Conservation (phyloP, 2,329 filamentous ascomycete species). For the Fusarium palustre region DNA sequence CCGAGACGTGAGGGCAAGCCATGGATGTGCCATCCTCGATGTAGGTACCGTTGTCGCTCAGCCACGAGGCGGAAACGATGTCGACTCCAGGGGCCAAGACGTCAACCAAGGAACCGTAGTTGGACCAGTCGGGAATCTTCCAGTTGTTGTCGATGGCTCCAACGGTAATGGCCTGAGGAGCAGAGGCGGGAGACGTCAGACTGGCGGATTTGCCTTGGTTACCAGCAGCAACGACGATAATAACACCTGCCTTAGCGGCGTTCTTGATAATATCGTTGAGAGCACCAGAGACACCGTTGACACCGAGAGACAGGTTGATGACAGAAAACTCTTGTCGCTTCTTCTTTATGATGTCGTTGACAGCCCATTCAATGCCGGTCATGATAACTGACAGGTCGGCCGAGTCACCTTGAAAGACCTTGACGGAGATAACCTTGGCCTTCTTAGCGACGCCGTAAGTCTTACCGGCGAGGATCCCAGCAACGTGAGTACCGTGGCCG, state of each 20-base stretch:
- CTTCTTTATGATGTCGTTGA: slow-evolving; percentile 57
- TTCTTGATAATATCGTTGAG: slow-evolving; percentile 63
- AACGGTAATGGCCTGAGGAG: slow-evolving; percentile 49
- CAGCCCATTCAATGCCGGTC: slow-evolving; percentile 56
- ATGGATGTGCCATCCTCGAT: slow-evolving; percentile 71
- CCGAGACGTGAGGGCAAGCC: slow-evolving; percentile 71
- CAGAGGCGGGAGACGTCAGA: slow-evolving; percentile 49
- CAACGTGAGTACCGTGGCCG: slow-evolving; percentile 59
- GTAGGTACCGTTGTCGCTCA: slow-evolving; percentile 56
- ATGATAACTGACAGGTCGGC: slow-evolving; percentile 49
- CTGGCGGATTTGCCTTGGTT: slow-evolving; percentile 55
- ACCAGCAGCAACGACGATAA: slow-evolving; percentile 66
- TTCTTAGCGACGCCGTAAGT: slow-evolving; percentile 59
- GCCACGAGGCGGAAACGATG: slow-evolving; percentile 62
- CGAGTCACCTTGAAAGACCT: slow-evolving; percentile 55
- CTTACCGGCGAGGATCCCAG: slow-evolving; percentile 52
- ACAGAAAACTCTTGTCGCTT: slow-evolving; percentile 57
- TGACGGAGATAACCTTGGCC: slow-evolving; percentile 58
- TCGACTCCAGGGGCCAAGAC: slow-evolving; percentile 63
- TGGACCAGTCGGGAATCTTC: slow-evolving; percentile 60
- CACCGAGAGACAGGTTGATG: slow-evolving; percentile 67
- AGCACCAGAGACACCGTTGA: slow-evolving; percentile 54
- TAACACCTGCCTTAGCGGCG: slow-evolving; percentile 60
- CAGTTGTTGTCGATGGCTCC: slow-evolving; percentile 54
- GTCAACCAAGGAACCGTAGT: slow-evolving; percentile 62